A percentile compares a stretch with the other conserved stretches of the same genome.
Evolutionary conservation across 345 rosid species (phyloP).

Genomic region (Corchorus olitorius): DNA sequence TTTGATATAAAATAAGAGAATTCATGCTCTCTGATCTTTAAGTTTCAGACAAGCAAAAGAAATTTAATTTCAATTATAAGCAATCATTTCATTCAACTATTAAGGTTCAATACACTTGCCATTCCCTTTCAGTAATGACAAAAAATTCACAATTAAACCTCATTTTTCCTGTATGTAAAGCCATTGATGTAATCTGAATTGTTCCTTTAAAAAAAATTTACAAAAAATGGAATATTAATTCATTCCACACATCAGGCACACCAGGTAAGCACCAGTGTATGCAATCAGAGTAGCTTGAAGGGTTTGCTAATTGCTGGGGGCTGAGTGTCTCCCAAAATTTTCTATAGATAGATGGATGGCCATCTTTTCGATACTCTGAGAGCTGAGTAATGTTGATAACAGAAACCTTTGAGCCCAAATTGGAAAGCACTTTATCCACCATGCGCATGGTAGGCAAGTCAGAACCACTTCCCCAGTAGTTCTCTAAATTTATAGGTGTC

Average conservation of each 20-base stretch:
- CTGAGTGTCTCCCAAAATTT: conserved; percentile 91
- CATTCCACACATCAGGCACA: conserved; percentile 94
- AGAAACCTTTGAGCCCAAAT: conserved; percentile 67
- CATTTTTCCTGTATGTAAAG: neutral
- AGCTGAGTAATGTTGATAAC: conserved; percentile 89
- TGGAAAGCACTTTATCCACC: conserved; percentile 61
- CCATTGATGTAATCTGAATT: neutral
- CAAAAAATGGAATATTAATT: conserved; percentile 76
- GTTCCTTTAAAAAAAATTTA: conserved; percentile 23
- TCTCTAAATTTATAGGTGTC: conserved; percentile 56
- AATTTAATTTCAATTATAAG: neutral
- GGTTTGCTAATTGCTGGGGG: conserved; percentile 60
- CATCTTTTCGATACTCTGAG: conserved; percentile 94
- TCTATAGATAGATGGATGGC: conserved; percentile 88
- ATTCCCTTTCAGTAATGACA: neutral
- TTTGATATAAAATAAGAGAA: neutral
- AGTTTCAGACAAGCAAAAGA: neutral
- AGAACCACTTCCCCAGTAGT: conserved; percentile 92
- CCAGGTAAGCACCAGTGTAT: conserved; percentile 97
- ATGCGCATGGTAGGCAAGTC: conserved; percentile 78
- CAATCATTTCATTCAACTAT: conserved; percentile 3
- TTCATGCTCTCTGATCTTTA: neutral
- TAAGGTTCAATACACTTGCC: neutral
- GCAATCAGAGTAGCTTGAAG: conserved; percentile 82
- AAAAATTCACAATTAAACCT: conserved; percentile 2